Conservation (phyloP, 768 basidiomycete genomes). For the Kwoniella dendrophila region DNA sequence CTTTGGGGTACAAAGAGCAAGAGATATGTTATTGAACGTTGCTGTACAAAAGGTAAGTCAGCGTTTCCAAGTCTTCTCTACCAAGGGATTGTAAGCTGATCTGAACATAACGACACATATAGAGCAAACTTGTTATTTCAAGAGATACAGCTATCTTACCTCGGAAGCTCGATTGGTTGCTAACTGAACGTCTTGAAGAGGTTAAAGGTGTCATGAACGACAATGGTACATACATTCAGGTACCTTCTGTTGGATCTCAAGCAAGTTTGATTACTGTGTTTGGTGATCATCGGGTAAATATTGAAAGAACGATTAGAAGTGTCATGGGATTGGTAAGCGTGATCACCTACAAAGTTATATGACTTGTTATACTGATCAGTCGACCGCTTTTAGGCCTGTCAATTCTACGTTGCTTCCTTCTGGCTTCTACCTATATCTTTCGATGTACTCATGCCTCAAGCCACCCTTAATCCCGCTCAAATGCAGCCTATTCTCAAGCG, state of each 20-base stretch:
- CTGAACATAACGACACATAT: too few species aligned
- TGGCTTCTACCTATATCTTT: conserved; percentile 94
- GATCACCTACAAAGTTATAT: background rate
- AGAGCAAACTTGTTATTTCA: conserved; percentile 89
- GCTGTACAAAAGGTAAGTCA: conserved; percentile 76
- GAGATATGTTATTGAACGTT: conserved; percentile 90
- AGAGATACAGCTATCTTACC: conserved; percentile 91
- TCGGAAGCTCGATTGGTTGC: conserved; percentile 97
- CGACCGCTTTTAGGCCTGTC: conserved; percentile 68
- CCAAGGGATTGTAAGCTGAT: conserved; percentile 5
- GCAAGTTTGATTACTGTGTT: conserved; percentile 90
- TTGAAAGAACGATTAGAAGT: conserved; percentile 87
- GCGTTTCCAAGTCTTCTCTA: background rate
- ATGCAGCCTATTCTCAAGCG: conserved; percentile 82
- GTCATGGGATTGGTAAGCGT: conserved; percentile 87
- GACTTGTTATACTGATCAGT: background rate
- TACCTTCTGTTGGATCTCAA: conserved; percentile 87
- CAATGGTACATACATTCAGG: conserved; percentile 93
- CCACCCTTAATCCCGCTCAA: conserved; percentile 76
- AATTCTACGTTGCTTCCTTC: conserved; percentile 94
- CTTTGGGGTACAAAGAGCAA: conserved; percentile 89
- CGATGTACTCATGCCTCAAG: conserved; percentile 83
- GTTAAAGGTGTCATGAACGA: conserved; percentile 90
- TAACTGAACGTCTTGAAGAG: conserved; percentile 93
- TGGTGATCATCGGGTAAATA: conserved; percentile 90